phyloP scores from a whole-genome alignment of 192 early-diverging fungal species.

The Rhizophagus clarus region DNA sequence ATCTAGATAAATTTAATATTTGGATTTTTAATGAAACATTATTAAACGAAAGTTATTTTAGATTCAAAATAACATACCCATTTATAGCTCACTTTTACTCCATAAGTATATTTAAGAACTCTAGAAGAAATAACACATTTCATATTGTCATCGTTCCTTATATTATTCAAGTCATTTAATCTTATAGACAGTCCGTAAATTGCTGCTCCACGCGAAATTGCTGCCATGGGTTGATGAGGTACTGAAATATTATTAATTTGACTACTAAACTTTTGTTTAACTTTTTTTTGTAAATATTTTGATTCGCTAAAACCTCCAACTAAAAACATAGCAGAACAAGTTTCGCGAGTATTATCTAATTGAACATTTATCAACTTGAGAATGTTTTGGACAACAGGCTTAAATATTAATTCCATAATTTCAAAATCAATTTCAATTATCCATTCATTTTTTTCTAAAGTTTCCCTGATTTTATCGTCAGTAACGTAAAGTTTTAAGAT shows the following conservation, averaged over 20 bases:
- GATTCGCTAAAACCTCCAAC: conserved; percentile 61
- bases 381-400: conserved; percentile 57
- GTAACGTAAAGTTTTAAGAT: not conserved
- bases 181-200: not conserved
- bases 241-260: conserved; percentile 47
- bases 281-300: conserved; percentile 51
- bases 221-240: conserved; percentile 52
- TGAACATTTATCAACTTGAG: conserved; percentile 53
- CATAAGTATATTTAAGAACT: conserved; percentile 8
- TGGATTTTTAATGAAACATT: not conserved
- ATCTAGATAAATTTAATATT: not conserved
- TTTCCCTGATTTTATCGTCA: not conserved
- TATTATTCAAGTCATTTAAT: conserved; percentile 36
- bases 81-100: not conserved
- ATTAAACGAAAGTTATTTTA: no score
- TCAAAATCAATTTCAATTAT: conserved; percentile 47
- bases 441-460: conserved; percentile 44
- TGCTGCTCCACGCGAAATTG: conserved; percentile 47
- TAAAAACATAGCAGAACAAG: conserved; percentile 53
- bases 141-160: conserved; percentile 34
- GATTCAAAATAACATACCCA: not conserved
- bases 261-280: conserved; percentile 47
- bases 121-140: not conserved
- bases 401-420: conserved; percentile 53
- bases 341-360: conserved; percentile 39